Evolutionary conservation across 1,139 yeast genomes (phyloP).

Genomic region (Nematodospora anomalae): DNA sequence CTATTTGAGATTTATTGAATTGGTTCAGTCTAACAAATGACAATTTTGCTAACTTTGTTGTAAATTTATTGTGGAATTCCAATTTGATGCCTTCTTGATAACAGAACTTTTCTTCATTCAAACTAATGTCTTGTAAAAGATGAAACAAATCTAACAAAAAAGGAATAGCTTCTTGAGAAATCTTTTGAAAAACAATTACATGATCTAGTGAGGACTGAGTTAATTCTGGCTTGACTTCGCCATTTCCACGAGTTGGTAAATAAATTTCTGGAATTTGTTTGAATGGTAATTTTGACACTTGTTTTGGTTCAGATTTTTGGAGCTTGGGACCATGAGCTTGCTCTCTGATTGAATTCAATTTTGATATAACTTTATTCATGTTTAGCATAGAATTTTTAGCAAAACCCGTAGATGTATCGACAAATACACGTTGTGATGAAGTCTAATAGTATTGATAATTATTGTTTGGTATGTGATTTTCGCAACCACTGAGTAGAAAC

Average conservation of each 20-base stretch:
- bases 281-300: not conserved
- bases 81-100: constrained; percentile 4
- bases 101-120: constrained; percentile 1
- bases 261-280: constrained; percentile 6
- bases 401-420: no score
- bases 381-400: not conserved
- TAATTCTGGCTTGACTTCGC: constrained; percentile 1
- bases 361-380: not conserved
- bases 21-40: constrained; percentile 3
- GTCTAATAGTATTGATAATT: no score
- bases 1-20: constrained; percentile 1
- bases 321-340: not conserved
- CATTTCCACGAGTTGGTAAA: constrained; percentile 4
- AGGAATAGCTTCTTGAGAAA: constrained; percentile 4
- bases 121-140: constrained; percentile 4
- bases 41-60: constrained; percentile 1
- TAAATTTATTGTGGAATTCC: constrained; percentile 9
- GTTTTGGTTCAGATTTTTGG: not conserved
- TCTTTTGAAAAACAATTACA: not conserved
- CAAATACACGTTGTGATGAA: no score
- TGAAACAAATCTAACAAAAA: constrained; percentile 7
- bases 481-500: not conserved
- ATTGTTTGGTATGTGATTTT: not conserved
- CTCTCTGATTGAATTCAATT: not conserved
- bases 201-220: constrained; percentile 2